A percentile compares a stretch with the other conserved stretches of the same genome.
These are phyloP conservation scores for Aspergillus terreus DNA, from an alignment of 2,329 filamentous ascomycete species.

Conservation along the genomic window DNA sequence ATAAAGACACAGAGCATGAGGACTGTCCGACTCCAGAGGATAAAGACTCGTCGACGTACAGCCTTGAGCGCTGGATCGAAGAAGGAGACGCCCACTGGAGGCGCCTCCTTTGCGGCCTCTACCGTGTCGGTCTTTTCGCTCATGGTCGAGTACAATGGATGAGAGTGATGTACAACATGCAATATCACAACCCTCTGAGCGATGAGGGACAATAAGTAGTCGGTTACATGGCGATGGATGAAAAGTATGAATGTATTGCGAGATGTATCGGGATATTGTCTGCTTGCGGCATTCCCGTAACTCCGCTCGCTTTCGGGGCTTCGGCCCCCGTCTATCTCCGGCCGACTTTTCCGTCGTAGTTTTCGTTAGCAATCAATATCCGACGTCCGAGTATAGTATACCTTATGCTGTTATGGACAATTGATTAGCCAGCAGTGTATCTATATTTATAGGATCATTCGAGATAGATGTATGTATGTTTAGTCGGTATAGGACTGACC, in stretches of 20 bases:
- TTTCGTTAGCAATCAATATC: too few species aligned
- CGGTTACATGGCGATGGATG: neutral
- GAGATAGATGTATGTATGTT: too few species aligned
- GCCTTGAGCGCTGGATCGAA: slow-evolving; percentile 24
- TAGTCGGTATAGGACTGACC: too few species aligned
- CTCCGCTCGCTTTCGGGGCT: neutral
- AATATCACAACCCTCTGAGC: too few species aligned
- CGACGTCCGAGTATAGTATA: too few species aligned
- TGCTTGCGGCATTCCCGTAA: neutral
- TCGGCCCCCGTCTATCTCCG: neutral
- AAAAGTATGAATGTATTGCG: neutral
- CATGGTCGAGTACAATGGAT: neutral
- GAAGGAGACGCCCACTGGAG: slow-evolving; percentile 22
- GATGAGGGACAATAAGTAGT: neutral
- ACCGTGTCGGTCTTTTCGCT: slow-evolving; percentile 6
- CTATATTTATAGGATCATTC: too few species aligned
- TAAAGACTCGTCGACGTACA: slow-evolving; percentile 17
- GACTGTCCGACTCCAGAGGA: slow-evolving; percentile 26
- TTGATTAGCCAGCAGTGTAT: too few species aligned
- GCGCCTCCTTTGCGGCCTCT: slow-evolving; percentile 10
- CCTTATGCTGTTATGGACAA: too few species aligned
- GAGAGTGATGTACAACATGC: neutral
- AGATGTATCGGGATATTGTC: neutral
- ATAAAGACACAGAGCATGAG: slow-evolving; percentile 54
- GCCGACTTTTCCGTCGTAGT: neutral